Evolutionary conservation across 1,284 basidiomycete species (phyloP).

Genomic region (Somion occarium): DNA sequence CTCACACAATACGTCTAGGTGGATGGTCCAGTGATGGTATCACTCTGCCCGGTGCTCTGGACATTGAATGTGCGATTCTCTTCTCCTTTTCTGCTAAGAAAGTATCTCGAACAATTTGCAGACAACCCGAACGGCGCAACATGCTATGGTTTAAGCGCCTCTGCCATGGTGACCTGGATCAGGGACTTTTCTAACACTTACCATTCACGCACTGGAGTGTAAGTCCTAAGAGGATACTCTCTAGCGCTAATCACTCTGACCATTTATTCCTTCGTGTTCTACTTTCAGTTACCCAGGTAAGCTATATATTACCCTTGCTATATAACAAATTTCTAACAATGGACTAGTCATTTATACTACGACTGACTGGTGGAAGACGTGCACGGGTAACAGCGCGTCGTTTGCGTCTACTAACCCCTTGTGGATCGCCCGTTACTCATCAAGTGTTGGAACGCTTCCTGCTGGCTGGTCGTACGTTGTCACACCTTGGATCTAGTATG

Average conservation of each 20-base stretch:
- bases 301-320: background rate
- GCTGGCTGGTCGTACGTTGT: constrained; percentile 42
- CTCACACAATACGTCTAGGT: constrained; percentile 30
- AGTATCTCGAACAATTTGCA: constrained; percentile 17
- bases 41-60: constrained; percentile 62
- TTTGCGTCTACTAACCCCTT: constrained; percentile 51
- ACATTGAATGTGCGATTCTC: constrained; percentile 48
- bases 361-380: constrained; percentile 64
- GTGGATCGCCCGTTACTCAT: constrained; percentile 53
- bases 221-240: constrained; percentile 12
- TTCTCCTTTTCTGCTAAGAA: background rate
- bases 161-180: constrained; percentile 61
- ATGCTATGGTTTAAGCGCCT: constrained; percentile 53
- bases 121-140: constrained; percentile 45
- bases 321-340: background rate
- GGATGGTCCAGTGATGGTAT: constrained; percentile 56
- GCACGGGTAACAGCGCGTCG: constrained; percentile 51
- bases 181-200: constrained; percentile 60
- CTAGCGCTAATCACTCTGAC: background rate
- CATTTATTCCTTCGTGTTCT: too few species aligned
- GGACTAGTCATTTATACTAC: constrained; percentile 54
- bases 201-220: constrained; percentile 44
- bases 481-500: background rate
- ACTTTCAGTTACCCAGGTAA: constrained; percentile 32
- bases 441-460: constrained; percentile 45